Percentiles rank a stretch among this genome's conserved stretches.
Conservation (phyloP, 768 basidiomycete genomes). For the Amanita rubescens region DNA sequence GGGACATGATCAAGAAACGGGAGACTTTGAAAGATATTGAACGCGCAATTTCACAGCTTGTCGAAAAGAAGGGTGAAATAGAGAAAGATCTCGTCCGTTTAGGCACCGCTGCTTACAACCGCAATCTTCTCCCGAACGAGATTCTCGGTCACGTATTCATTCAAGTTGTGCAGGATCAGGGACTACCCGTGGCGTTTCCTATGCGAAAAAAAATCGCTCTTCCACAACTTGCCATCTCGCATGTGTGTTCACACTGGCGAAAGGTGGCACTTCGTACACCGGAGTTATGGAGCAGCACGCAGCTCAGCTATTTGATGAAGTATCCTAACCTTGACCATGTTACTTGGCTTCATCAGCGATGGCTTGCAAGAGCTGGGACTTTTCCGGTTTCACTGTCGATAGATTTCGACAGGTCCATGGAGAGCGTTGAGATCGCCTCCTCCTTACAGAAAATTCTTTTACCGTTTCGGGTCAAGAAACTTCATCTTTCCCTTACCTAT, state of each 20-base stretch:
- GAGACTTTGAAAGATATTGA: no score
- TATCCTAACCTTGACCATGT: not conserved
- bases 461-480: not conserved
- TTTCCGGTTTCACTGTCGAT: not conserved
- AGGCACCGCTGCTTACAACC: no score
- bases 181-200: not conserved
- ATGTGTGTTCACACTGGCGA: not conserved
- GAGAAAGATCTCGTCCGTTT: no score
- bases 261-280: not conserved
- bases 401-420: not conserved
- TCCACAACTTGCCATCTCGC: not conserved
- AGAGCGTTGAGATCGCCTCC: not conserved
- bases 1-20: no score
- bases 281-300: not conserved
- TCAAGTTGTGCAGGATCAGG: not conserved
- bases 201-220: not conserved
- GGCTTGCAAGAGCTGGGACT: not conserved
- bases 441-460: not conserved
- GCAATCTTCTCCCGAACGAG: not conserved
- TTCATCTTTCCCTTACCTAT: not conserved
- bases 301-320: not conserved
- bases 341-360: no score
- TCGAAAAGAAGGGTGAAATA: no score
- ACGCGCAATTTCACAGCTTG: no score
- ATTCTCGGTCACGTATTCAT: not conserved